Percentiles rank a stretch among this genome's conserved stretches.
phyloP scores from a whole-genome alignment of 176 grass and related monocot species.

The Areca catechu region DNA sequence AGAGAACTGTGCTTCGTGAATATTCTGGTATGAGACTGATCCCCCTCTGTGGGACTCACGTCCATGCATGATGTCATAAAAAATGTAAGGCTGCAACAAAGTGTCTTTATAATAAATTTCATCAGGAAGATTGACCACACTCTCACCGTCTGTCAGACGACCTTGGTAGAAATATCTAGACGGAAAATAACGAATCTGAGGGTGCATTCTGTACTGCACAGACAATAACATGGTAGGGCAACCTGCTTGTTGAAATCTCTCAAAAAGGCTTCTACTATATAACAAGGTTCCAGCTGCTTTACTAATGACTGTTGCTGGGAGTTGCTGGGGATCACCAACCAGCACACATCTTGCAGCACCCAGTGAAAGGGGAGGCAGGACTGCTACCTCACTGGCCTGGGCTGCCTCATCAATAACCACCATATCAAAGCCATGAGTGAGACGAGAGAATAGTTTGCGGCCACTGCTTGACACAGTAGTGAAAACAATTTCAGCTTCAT shows the following conservation, averaged over 20 bases:
- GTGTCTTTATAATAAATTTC: constrained; percentile 71
- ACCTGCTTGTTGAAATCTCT: constrained; percentile 94
- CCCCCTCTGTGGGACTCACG: constrained; percentile 91
- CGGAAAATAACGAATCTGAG: constrained; percentile 95
- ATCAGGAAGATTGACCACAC: constrained; percentile 57
- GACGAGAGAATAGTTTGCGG: constrained; percentile 88
- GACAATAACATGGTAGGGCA: constrained; percentile 93
- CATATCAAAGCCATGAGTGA: constrained; percentile 99
- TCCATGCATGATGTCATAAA: constrained; percentile 86
- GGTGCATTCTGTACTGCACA: constrained; percentile 98
- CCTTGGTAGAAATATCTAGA: constrained; percentile 98
- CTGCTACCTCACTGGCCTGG: constrained; percentile 95
- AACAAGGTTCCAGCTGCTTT: constrained; percentile 97
- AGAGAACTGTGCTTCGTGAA: constrained; percentile 88
- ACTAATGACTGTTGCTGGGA: constrained; percentile 98
- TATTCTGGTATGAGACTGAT: constrained; percentile 83
- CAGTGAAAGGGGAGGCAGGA: constrained; percentile 77
- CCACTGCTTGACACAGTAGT: constrained; percentile 97
- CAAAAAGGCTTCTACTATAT: constrained; percentile 96
- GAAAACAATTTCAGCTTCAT: constrained; percentile 99
- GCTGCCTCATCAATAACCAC: constrained; percentile 98
- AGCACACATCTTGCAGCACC: constrained; percentile 97
- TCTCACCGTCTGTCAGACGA: constrained; percentile 82
- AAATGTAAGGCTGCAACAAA: constrained; percentile 79
- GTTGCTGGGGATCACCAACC: constrained; percentile 95